Base-by-base conservation (phyloP, 1,284 basidiomycete genomes). In the Psilocybe mexicana region DNA sequence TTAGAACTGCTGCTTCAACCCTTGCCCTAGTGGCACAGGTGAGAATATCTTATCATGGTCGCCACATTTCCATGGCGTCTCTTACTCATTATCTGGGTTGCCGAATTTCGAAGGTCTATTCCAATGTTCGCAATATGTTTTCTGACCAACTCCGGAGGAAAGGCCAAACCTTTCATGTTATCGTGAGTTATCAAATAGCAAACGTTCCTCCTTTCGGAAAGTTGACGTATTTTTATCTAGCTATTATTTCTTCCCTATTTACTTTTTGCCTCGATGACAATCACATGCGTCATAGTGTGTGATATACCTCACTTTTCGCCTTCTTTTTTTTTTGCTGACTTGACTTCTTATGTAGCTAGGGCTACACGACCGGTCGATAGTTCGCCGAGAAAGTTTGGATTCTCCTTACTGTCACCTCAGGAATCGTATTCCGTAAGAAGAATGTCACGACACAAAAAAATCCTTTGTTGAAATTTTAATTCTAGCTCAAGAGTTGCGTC, bases 11-110 rank as follows among this genome's bases (percentile, higher is more conserved):
- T 1, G 61, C 52, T 25, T 60, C 63, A 7, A 63, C 58, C 8
- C 18, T 62, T 10, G 59, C 56, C n/a, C 57, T 65, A 4, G 59
- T 65, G 1, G 42, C 56, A 6, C 63, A 64, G 55, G 63, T 64
- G 2, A 43, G 47, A 30, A 14, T 40, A 11, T 26, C 12, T 23
- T 25, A 43, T 35, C 3, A 8, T 28, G n/a, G 23, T 30, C 11
- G 42, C 8, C 7, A 12, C 38, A 11, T 35, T 40, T 50, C 6
- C 10, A 42, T 36, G 12, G 12, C 10, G 14, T 6, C 18, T 44
- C 54, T 44, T 24, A 57, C 14, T 42, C 1, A 36, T 18, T 18
- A 30, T 30, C 5, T 24, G 18, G 18, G 18, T 28, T 46, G 28
- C 33, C 6, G 28, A 12, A 25, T 54, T 23, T 24, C 7, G 12